phyloP scores from a whole-genome alignment of 345 rosid genomes.

The Nasturtium officinale region DNA sequence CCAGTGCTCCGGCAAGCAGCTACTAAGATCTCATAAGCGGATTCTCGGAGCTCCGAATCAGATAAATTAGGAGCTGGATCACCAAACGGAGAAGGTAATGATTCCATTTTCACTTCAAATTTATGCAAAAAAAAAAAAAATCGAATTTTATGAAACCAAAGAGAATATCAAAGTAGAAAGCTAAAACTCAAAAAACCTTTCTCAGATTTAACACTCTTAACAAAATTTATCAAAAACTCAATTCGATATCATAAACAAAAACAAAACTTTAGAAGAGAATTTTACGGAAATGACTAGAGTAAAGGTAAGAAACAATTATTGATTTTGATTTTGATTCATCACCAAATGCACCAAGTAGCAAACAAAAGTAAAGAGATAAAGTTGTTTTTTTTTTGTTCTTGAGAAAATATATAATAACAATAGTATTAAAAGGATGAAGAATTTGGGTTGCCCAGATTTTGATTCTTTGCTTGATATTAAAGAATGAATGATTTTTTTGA shows the following conservation, averaged over 20 bases:
- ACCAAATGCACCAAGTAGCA: conserved; percentile 14
- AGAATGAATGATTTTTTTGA: conserved; percentile 22
- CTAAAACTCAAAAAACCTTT: conserved; percentile 5
- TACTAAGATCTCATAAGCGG: conserved; percentile 91
- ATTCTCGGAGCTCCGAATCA: conserved; percentile 77
- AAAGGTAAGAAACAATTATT: conserved; percentile 9
- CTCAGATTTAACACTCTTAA: neutral
- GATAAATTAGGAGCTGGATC: conserved; percentile 55
- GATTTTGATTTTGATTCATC: no score
- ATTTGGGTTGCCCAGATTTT: conserved; percentile 4
- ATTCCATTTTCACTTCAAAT: conserved; percentile 34
- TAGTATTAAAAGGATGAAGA: neutral
- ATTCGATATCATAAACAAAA: no score
- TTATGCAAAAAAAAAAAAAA: no score
- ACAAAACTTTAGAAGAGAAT: no score
- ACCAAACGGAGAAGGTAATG: conserved; percentile 60
- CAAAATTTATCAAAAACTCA: neutral
- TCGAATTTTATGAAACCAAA: no score
- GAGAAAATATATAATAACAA: no score
- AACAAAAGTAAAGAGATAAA: neutral
- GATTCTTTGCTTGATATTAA: conserved; percentile 43
- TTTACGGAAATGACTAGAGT: conserved; percentile 3
- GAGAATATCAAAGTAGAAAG: neutral
- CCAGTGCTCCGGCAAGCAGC: conserved; percentile 73
- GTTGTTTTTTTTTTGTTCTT: neutral